phyloP scores from a whole-genome alignment of 768 basidiomycete genomes.

The Termitomyces sp. region DNA sequence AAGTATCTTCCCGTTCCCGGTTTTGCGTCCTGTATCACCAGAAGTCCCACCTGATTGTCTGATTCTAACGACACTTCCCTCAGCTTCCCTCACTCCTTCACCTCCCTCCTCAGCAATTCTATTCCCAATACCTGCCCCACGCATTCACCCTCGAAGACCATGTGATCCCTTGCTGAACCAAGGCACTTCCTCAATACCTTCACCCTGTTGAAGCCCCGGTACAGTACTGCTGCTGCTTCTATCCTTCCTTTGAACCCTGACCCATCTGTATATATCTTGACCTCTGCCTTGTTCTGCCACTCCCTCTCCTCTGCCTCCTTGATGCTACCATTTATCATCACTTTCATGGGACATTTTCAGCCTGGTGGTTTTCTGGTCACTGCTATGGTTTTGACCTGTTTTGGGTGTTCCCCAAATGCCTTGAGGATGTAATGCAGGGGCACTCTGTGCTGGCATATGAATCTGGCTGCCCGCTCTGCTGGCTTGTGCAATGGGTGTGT shows the following conservation, averaged over 20 bases:
- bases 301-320: not conserved
- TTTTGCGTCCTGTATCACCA: no score
- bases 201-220: no score
- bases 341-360: not conserved
- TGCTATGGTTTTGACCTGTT: not conserved
- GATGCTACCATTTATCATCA: not conserved
- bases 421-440: constrained; percentile 16
- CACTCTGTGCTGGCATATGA: constrained; percentile 5
- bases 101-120: not conserved
- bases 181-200: not conserved
- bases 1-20: not conserved
- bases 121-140: not conserved
- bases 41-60: not conserved
- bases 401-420: not conserved
- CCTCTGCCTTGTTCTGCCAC: not conserved
- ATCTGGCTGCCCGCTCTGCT: no score
- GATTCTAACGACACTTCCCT: not conserved
- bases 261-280: not conserved
- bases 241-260: not conserved
- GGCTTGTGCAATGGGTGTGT: no score
- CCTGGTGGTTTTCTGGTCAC: not conserved
- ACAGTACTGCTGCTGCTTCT: not conserved
- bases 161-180: not conserved
- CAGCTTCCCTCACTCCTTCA: not conserved
- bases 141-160: not conserved